phyloP scores from a whole-genome alignment of 805 yeast genomes.

The Metahyphopichia silvanorum region DNA sequence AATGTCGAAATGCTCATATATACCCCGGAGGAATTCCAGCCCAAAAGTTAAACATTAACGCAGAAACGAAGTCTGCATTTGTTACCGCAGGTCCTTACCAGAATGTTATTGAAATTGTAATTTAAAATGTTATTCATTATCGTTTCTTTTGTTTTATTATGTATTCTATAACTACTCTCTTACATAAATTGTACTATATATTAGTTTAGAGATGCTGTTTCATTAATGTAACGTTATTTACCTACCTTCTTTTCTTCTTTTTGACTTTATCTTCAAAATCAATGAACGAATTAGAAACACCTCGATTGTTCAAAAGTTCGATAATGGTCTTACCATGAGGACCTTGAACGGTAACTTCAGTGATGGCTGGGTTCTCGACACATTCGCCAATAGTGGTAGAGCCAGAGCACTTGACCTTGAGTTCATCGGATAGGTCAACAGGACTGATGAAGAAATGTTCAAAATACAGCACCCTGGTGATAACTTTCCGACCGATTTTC shows the following conservation, averaged over 20 bases:
- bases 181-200: slow-evolving; percentile 2
- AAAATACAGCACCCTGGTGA: slow-evolving; percentile 69
- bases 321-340: slow-evolving; percentile 67
- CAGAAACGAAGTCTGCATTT: slow-evolving; percentile 55
- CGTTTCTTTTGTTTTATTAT: not conserved
- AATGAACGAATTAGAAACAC: slow-evolving; percentile 66
- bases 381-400: slow-evolving; percentile 73
- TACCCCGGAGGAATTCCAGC: slow-evolving; percentile 63
- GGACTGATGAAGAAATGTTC: slow-evolving; percentile 67
- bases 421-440: slow-evolving; percentile 59
- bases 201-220: not conserved
- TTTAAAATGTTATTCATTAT: slow-evolving; percentile 20
- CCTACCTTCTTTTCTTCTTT: slow-evolving; percentile 34
- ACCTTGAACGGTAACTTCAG: slow-evolving; percentile 87
- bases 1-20: slow-evolving; percentile 66
- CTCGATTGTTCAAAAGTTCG: slow-evolving; percentile 56
- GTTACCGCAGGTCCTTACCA: slow-evolving; percentile 53
- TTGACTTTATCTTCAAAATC: slow-evolving; percentile 61
- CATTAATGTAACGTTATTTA: not conserved
- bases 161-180: not conserved
- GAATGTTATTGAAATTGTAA: slow-evolving; percentile 55
- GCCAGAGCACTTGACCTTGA: slow-evolving; percentile 83
- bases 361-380: slow-evolving; percentile 48
- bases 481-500: slow-evolving; percentile 76
- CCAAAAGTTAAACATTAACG: slow-evolving; percentile 47